Evolutionary conservation across 2,329 filamentous ascomycete genomes (phyloP), one percentile per base, ranked within the genome.

Genomic region (Fusarium sp.): DNA sequence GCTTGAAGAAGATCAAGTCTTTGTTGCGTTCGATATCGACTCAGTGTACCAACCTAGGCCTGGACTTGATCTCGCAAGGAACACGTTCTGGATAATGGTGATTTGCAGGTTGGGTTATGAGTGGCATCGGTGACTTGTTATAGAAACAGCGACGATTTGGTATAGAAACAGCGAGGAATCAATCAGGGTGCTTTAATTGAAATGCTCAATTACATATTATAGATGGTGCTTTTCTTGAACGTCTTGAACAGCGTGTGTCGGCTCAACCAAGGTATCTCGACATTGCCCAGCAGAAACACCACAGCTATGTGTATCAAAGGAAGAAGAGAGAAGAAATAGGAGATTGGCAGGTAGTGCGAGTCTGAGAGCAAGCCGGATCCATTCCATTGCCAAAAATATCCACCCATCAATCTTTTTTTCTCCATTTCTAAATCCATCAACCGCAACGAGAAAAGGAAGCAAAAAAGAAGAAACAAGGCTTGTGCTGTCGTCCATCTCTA

Each of bases 401-500:
- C 43, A 39, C 61, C 30, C 34, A 50, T 61, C 50, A 72, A 35
- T 52, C 56, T 71, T 27, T 58, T 68, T 32, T 50, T 23, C 32
- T 70, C 35, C n/a, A 7, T 61, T 64, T 45, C 37, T 61, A 48
- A 58, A 59, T 23, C 39, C 66, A 60, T 41, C 27, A 60, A n/a
- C 27, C 48, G n/a, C 34, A 63, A 43, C 50, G 18, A 35, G 61
- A 32, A 27, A 58, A 18, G n/a, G 23, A 39, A 52, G 48, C 6
- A 27, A 20, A 32, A 20, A n/a, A 30, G n/a, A 32, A 52, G 48
- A 52, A n/a, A 32, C 48, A 50, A 50, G 45, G 45, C 45, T 23
- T 48, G 43, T 48, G 13, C 20, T 50, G 25, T 27, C 8, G 16
- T 50, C 45, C 25, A 52, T n/a, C 25, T 56, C 67, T 77, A 84